Percentiles rank a stretch among this genome's conserved stretches.
Conservation (phyloP, 2,329 filamentous ascomycete genomes). For the Aspergillus neotritici region DNA sequence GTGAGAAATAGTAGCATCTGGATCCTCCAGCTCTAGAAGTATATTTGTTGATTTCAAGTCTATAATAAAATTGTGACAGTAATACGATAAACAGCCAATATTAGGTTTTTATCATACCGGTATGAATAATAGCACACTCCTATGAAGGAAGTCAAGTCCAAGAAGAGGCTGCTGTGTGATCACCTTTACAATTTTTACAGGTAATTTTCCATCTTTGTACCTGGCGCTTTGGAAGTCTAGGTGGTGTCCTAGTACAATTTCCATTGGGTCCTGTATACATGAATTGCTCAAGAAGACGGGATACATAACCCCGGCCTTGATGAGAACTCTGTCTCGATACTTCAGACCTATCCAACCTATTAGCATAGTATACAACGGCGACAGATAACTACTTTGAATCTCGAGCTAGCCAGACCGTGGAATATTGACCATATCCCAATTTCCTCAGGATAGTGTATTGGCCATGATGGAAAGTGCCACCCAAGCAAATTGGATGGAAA, state of each 20-base stretch:
- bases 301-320: conserved; percentile 16
- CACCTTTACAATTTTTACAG: conserved; percentile 15
- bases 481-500: conserved; percentile 82
- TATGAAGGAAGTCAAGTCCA: conserved; percentile 23
- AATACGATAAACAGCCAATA: neutral
- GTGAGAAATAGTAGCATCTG: conserved; percentile 10
- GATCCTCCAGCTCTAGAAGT: conserved; percentile 17
- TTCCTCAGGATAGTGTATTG: conserved; percentile 90
- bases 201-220: conserved; percentile 19
- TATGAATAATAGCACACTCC: conserved; percentile 22
- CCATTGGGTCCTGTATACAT: conserved; percentile 24
- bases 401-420: conserved; percentile 71
- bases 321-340: conserved; percentile 13
- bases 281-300: conserved; percentile 19
- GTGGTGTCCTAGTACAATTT: conserved; percentile 20
- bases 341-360: conserved; percentile 12
- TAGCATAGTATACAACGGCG: conserved; percentile 5
- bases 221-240: conserved; percentile 18
- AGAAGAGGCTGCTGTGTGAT: conserved; percentile 22
- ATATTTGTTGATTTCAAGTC: conserved; percentile 24
- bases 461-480: conserved; percentile 89
- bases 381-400: conserved; percentile 56
- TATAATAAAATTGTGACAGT: conserved; percentile 5
- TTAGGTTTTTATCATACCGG: conserved; percentile 15
- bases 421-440: conserved; percentile 91